Conservation (phyloP, 1,284 basidiomycete genomes). For the Ceratobasidium sp. region DNA sequence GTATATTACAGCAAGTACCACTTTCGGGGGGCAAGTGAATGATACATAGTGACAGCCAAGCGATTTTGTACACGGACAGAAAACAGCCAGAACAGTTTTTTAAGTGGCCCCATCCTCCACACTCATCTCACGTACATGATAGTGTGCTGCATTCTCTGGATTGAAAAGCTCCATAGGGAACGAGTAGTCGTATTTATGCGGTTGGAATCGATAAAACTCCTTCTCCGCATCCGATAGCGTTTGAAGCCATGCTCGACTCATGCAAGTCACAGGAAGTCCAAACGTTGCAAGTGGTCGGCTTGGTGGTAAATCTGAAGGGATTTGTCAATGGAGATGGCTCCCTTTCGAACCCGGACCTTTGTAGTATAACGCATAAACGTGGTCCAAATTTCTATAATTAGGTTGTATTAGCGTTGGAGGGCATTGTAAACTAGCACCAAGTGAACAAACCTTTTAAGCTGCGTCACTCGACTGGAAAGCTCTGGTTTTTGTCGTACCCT, state of each 20-base stretch:
- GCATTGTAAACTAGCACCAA: not conserved
- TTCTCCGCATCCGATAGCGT: not conserved
- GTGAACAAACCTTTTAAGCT: not conserved
- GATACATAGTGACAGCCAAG: no score
- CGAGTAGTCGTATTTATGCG: not conserved
- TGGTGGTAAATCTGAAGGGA: not conserved
- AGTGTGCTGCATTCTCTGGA: no score
- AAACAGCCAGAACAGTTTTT: no score
- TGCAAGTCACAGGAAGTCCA: not conserved
- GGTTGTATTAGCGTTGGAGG: not conserved
- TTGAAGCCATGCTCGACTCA: not conserved
- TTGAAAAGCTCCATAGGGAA: not conserved
- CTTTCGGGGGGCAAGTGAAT: no score
- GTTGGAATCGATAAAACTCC: not conserved
- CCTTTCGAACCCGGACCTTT: not conserved
- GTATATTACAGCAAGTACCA: no score
- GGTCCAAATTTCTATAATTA: not conserved
- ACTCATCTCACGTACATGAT: no score
- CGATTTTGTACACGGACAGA: no score
- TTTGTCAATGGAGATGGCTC: not conserved
- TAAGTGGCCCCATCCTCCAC: no score
- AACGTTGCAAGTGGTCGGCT: not conserved
- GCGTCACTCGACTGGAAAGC: not conserved
- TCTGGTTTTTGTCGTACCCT: not conserved
- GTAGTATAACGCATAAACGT: not conserved